Percentiles rank a stretch among this genome's conserved stretches.
Evolutionary conservation across 805 yeast species (phyloP).

Genomic region (Peterozyma toletana): DNA sequence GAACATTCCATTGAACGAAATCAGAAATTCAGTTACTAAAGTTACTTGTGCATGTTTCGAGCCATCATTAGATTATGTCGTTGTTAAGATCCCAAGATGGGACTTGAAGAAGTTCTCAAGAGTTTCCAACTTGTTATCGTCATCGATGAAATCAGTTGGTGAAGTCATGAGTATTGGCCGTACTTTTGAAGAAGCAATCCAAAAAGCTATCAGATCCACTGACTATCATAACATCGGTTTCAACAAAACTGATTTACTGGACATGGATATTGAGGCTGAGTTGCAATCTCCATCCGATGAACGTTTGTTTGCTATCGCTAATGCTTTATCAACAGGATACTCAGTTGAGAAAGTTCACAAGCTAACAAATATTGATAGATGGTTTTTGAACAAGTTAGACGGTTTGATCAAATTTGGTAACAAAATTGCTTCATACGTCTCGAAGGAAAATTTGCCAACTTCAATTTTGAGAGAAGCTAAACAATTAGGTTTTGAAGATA

Average conservation of each 20-base stretch:
- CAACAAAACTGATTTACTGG: conserved; percentile 75
- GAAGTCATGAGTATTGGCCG: conserved; percentile 99
- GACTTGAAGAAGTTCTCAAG: conserved; percentile 93
- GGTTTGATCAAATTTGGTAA: conserved; percentile 88
- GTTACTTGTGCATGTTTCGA: conserved; percentile 95
- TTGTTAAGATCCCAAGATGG: conserved; percentile 98
- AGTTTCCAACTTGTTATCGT: conserved; percentile 79
- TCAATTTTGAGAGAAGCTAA: conserved; percentile 76
- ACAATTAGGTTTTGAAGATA: conserved; percentile 92
- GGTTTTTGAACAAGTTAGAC: conserved; percentile 91
- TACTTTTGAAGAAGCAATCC: conserved; percentile 94
- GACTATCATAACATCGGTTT: conserved; percentile 96
- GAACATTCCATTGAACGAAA: conserved; percentile 89
- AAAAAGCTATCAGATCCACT: conserved; percentile 94
- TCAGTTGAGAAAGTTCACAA: conserved; percentile 90
- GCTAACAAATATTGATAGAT: conserved; percentile 84
- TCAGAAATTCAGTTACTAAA: conserved; percentile 94
- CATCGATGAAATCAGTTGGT: conserved; percentile 98
- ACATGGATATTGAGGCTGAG: conserved; percentile 81
- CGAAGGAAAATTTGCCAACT: conserved; percentile 51
- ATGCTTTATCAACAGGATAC: conserved; percentile 87
- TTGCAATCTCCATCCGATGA: conserved; percentile 88
- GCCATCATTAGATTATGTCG: conserved; percentile 94
- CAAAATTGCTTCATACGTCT: conserved; percentile 61
- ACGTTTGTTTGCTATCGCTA: conserved; percentile 97